Evolutionary conservation across 768 basidiomycete species (phyloP).

Genomic region (Boletus coccyginus): DNA sequence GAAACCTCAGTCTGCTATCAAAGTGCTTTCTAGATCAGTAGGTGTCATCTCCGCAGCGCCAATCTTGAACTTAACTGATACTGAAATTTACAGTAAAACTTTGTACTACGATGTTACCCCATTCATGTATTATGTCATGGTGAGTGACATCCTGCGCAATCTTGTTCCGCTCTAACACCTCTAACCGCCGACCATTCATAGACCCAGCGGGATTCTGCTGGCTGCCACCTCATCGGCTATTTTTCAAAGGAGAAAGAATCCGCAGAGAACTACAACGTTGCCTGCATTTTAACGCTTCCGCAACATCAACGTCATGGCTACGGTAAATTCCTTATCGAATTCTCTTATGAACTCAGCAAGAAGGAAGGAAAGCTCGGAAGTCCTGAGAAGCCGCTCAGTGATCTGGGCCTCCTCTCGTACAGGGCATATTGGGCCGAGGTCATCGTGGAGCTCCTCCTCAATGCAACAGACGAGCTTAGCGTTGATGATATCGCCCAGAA

Average conservation of each 20-base stretch:
- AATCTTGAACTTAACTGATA: neutral
- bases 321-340: constrained; percentile 94
- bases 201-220: constrained; percentile 82
- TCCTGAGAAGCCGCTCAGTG: constrained; percentile 96
- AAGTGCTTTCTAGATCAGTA: constrained; percentile 99
- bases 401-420: constrained; percentile 90
- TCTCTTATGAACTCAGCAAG: constrained; percentile 97
- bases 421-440: constrained; percentile 97
- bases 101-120: constrained; percentile 99
- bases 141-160: constrained; percentile 32
- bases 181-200: constrained; percentile 28
- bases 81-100: constrained; percentile 70
- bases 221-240: constrained; percentile 95
- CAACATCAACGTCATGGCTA: constrained; percentile 97
- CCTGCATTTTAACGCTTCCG: constrained; percentile 97
- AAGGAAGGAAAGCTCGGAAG: constrained; percentile 93
- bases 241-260: constrained; percentile 99
- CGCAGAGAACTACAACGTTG: constrained; percentile 97
- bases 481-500: constrained; percentile 97
- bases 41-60: constrained; percentile 34
- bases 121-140: constrained; percentile 99
- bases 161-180: constrained; percentile 12
- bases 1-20: constrained; percentile 92
- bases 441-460: constrained; percentile 86
- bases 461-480: constrained; percentile 70